These are phyloP conservation scores for Candida silvatica DNA, from an alignment of 805 yeast genomes.

Conservation along the genomic window DNA sequence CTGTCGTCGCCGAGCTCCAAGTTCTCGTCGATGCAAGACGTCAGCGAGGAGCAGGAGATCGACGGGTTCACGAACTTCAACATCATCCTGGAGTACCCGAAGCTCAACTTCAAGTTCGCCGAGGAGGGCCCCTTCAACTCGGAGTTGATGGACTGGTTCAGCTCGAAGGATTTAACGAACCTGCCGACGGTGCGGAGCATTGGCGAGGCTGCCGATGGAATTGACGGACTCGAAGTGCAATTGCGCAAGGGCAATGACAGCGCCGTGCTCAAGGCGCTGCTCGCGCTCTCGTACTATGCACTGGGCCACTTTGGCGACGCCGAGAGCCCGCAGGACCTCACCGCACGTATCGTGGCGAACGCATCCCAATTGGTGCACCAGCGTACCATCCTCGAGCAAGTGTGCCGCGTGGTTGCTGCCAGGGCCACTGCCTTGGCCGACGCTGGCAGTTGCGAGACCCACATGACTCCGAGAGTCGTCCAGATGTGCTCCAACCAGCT, in stretches of 20 bases:
- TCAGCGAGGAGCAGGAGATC: constrained; percentile 17
- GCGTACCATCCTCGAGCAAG: constrained; percentile 7
- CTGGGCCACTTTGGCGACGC: constrained; percentile 8
- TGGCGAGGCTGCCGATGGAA: constrained; percentile 1
- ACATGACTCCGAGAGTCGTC: constrained; percentile 4
- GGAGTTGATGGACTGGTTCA: constrained; percentile 35
- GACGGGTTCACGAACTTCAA: constrained; percentile 26
- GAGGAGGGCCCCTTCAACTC: constrained; percentile 27
- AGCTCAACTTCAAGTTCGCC: constrained; percentile 32
- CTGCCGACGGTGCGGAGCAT: constrained; percentile 10
- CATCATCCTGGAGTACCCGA: constrained; percentile 30
- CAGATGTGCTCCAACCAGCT: constrained; percentile 18
- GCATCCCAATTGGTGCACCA: constrained; percentile 12
- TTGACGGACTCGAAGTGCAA: too few relatives aligned
- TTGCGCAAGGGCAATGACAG: constrained; percentile 1
- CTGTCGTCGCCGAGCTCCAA: constrained; percentile 22
- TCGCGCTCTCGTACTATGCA: constrained; percentile 4
- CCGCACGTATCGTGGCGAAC: constrained; percentile 17
- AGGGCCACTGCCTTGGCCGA: constrained; percentile 13
- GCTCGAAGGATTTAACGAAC: constrained; percentile 20
- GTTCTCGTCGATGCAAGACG: constrained; percentile 17
- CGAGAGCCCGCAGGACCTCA: constrained; percentile 12
- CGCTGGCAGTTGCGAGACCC: constrained; percentile 12
- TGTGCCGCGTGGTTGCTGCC: constrained; percentile 5
- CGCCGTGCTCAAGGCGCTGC: constrained; percentile 2